Percentiles rank a stretch among this genome's conserved stretches.
Conservation (phyloP, 208 protist species). For the Blechomonas ayalai region DNA sequence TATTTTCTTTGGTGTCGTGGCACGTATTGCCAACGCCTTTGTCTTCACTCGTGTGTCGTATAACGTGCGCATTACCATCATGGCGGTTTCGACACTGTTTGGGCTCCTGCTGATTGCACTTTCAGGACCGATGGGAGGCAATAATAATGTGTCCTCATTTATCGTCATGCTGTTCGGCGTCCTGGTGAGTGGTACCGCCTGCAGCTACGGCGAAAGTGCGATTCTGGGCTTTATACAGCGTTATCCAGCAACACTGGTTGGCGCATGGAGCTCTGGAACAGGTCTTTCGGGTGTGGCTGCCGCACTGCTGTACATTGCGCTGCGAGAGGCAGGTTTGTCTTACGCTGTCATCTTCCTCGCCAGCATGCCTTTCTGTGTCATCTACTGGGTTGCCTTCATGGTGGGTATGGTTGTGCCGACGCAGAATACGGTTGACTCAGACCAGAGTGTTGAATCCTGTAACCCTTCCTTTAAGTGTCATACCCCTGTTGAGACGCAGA, state of each 20-base stretch:
- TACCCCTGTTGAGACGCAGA: no score
- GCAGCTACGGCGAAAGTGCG: conserved; percentile 76
- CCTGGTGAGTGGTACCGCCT: conserved; percentile 42
- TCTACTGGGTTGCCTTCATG: conserved; percentile 70
- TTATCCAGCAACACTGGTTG: conserved; percentile 69
- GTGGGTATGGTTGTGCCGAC: conserved; percentile 57
- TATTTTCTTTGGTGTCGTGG: conserved; percentile 80
- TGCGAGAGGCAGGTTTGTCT: conserved; percentile 39
- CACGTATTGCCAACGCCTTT: conserved; percentile 72
- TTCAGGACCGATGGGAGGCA: conserved; percentile 28
- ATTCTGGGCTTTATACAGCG: conserved; percentile 71
- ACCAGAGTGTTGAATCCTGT: no score
- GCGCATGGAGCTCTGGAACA: conserved; percentile 82
- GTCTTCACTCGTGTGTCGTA: conserved; percentile 48
- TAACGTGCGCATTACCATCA: conserved; percentile 67
- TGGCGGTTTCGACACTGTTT: conserved; percentile 27
- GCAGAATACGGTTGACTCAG: no score
- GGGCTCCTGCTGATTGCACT: conserved; percentile 78
- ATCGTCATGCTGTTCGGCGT: conserved; percentile 68
- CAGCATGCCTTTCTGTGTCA: conserved; percentile 41
- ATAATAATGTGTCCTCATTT: conserved; percentile 44
- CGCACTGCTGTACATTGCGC: conserved; percentile 62
- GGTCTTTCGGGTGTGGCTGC: conserved; percentile 82
- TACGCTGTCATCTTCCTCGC: conserved; percentile 57
- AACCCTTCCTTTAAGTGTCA: no score